A percentile compares a stretch with the other conserved stretches of the same genome.
phyloP scores from a whole-genome alignment of 305 asterid genomes.

The Fraxinus velutina region DNA sequence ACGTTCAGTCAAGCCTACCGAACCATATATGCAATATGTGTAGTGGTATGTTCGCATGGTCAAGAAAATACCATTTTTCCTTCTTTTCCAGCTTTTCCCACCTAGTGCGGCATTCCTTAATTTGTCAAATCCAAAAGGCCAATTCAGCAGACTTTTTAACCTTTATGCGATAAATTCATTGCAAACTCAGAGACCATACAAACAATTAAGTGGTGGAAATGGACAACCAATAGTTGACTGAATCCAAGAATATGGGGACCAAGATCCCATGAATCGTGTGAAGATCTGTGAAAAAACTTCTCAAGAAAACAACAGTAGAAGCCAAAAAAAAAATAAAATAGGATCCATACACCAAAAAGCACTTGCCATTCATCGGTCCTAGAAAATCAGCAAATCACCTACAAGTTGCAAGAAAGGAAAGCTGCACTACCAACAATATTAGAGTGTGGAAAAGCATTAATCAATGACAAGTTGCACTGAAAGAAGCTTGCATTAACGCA shows the following conservation, averaged over 20 bases:
- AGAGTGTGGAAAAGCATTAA: neutral
- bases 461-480: slow-evolving; percentile 1
- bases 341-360: neutral
- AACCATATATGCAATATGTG: neutral
- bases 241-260: neutral
- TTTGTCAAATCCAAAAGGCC: neutral
- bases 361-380: neutral
- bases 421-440: neutral
- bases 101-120: neutral
- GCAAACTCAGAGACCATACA: neutral
- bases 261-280: neutral
- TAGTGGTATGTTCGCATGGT: neutral
- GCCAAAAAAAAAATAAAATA: neutral
- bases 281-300: neutral
- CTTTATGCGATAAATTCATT: neutral
- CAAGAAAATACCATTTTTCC: neutral
- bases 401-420: neutral
- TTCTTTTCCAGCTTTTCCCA: neutral
- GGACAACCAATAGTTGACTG: neutral
- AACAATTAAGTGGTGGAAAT: neutral
- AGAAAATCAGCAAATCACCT: neutral
- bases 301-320: neutral
- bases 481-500: slow-evolving; percentile 10
- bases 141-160: neutral
- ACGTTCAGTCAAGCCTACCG: neutral